These are phyloP conservation scores for Uromyces viciae-fabae DNA, from an alignment of 1,284 basidiomycete species.

Conservation along the genomic window DNA sequence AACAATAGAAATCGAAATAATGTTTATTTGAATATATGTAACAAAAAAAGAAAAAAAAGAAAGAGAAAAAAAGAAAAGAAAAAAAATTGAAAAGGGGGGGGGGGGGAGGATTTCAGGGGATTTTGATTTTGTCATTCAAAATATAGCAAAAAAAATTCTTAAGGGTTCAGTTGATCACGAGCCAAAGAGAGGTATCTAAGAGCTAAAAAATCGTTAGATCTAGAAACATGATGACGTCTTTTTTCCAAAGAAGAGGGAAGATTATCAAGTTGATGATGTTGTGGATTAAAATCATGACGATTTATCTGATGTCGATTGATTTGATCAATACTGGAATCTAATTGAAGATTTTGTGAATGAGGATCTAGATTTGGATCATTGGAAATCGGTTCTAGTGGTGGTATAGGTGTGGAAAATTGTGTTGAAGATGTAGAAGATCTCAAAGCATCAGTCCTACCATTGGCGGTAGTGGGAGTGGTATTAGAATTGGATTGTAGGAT, in stretches of 20 bases:
- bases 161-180: background rate
- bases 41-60: background rate
- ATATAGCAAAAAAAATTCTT: background rate
- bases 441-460: background rate
- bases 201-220: constrained; percentile 32
- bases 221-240: background rate
- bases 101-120: background rate
- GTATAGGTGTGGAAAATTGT: background rate
- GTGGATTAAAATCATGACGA: background rate
- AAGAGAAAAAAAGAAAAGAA: background rate
- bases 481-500: background rate
- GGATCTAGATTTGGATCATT: too few species aligned
- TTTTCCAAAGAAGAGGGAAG: constrained; percentile 25
- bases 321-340: too few species aligned
- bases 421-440: background rate
- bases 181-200: constrained; percentile 32
- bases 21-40: too few species aligned
- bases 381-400: too few species aligned
- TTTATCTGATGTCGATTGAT: background rate
- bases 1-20: background rate
- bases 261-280: constrained; percentile 7
- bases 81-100: background rate
- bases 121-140: background rate
- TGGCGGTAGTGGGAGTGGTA: background rate
- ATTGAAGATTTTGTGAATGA: too few species aligned